Conservation (phyloP, 352 stramenopile genomes). For the Phytophthora uliginosa region DNA sequence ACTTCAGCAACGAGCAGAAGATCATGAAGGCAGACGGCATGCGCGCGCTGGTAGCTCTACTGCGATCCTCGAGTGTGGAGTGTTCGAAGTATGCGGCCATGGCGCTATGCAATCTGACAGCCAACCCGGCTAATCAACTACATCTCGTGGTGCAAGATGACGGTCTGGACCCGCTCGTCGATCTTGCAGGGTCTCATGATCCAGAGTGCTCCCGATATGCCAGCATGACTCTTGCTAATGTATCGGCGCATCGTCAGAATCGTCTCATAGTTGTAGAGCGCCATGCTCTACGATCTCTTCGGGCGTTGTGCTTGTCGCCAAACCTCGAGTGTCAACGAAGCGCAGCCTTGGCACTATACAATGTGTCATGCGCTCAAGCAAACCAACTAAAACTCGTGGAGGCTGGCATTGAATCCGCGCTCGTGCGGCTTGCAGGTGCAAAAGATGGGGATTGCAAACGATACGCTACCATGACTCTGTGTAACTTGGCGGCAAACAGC, state of each 20-base stretch:
- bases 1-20: conserved; percentile 74
- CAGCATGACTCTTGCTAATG: conserved; percentile 96
- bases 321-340: conserved; percentile 94
- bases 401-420: conserved; percentile 85
- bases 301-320: conserved; percentile 79
- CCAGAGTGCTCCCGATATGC: conserved; percentile 91
- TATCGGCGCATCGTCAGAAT: conserved; percentile 92
- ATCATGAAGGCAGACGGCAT: conserved; percentile 85
- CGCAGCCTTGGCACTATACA: conserved; percentile 95
- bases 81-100: conserved; percentile 93
- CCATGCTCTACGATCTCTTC: conserved; percentile 83
- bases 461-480: conserved; percentile 96
- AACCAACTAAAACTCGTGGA: conserved; percentile 95
- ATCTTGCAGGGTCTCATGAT: conserved; percentile 74
- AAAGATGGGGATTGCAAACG: conserved; percentile 95
- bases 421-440: conserved; percentile 87
- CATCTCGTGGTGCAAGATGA: conserved; percentile 87
- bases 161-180: conserved; percentile 85
- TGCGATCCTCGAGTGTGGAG: conserved; percentile 61
- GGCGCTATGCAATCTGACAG: conserved; percentile 96
- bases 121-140: conserved; percentile 91
- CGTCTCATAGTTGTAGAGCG: conserved; percentile 91
- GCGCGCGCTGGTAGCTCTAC: conserved; percentile 66
- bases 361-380: conserved; percentile 93
- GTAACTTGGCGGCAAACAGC: conserved; percentile 96